Evolutionary conservation across 768 basidiomycete species (phyloP).

Genomic region (Rhodotorula kratochvilovae): DNA sequence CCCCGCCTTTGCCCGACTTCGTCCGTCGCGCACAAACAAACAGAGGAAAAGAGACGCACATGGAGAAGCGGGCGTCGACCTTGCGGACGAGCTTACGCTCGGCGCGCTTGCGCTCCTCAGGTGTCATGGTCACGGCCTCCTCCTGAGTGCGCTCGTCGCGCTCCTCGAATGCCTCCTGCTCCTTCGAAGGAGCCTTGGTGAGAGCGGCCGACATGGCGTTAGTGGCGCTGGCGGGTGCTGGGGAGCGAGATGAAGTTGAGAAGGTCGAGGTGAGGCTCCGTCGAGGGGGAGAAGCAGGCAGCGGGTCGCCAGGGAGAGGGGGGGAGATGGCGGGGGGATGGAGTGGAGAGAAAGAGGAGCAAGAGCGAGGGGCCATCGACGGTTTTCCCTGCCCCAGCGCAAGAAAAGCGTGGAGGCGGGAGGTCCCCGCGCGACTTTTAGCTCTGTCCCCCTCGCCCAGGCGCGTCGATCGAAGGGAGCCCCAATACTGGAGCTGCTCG

Average conservation of each 20-base stretch:
- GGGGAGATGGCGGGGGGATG: background rate
- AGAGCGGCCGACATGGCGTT: background rate
- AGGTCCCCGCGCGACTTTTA: conserved; percentile 56
- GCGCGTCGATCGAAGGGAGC: background rate
- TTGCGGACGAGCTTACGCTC: conserved; percentile 47
- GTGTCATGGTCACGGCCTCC: background rate
- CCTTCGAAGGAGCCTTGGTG: conserved; percentile 1
- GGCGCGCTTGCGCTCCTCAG: conserved; percentile 29
- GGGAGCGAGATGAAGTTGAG: background rate
- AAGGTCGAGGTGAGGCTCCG: background rate
- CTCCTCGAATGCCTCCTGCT: conserved; percentile 25
- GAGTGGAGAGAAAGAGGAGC: background rate
- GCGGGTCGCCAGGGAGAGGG: background rate
- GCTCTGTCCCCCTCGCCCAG: background rate
- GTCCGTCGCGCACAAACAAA: too few species aligned
- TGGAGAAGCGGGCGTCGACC: conserved; percentile 47
- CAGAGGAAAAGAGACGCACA: conserved; percentile 8
- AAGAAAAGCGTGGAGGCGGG: conserved; percentile 57
- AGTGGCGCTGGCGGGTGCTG: background rate
- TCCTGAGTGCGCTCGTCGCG: conserved; percentile 2
- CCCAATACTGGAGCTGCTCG: background rate
- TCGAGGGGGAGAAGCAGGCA: background rate
- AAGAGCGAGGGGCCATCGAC: background rate
- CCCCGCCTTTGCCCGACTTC: background rate
- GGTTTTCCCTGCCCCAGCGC: background rate